phyloP scores from a whole-genome alignment of 129 eudicot species.

The Chrysanthemum lavandulifolium region DNA sequence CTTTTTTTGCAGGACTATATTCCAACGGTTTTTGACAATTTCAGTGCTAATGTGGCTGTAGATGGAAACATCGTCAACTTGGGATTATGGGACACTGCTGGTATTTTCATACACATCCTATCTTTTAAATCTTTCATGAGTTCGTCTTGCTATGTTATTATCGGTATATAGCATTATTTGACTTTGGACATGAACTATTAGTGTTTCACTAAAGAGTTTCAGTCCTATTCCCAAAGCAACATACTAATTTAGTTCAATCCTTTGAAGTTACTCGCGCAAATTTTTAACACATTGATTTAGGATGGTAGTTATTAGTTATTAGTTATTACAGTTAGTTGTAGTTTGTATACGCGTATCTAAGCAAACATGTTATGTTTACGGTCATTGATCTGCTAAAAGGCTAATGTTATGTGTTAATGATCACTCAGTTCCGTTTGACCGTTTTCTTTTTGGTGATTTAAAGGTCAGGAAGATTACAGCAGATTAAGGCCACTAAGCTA shows the following conservation, averaged over 20 bases:
- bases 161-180: background rate
- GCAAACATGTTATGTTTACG: too few relatives aligned
- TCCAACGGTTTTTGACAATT: slow-evolving; percentile 98
- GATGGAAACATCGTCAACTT: slow-evolving; percentile 95
- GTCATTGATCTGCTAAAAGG: too few relatives aligned
- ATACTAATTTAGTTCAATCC: too few relatives aligned
- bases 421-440: background rate
- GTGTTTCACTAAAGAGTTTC: background rate
- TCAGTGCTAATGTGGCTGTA: slow-evolving; percentile 96
- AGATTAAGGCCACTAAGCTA: slow-evolving; percentile 98
- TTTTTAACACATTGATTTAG: too few relatives aligned
- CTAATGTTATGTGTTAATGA: too few relatives aligned
- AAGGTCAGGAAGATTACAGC: slow-evolving; percentile 98
- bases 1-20: slow-evolving; percentile 75
- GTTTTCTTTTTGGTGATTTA: slow-evolving; percentile 7
- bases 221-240: background rate
- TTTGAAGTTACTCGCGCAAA: too few relatives aligned
- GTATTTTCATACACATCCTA: slow-evolving; percentile 36
- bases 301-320: too few relatives aligned
- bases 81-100: slow-evolving; percentile 99
- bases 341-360: too few relatives aligned
- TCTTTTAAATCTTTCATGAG: slow-evolving; percentile 11
- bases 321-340: too few relatives aligned
- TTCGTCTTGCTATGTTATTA: background rate
- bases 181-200: slow-evolving; percentile 1